Percentiles rank a stretch among this genome's conserved stretches.
phyloP scores from a whole-genome alignment of 1,284 basidiomycete genomes.

The Fomitopsis betulina region DNA sequence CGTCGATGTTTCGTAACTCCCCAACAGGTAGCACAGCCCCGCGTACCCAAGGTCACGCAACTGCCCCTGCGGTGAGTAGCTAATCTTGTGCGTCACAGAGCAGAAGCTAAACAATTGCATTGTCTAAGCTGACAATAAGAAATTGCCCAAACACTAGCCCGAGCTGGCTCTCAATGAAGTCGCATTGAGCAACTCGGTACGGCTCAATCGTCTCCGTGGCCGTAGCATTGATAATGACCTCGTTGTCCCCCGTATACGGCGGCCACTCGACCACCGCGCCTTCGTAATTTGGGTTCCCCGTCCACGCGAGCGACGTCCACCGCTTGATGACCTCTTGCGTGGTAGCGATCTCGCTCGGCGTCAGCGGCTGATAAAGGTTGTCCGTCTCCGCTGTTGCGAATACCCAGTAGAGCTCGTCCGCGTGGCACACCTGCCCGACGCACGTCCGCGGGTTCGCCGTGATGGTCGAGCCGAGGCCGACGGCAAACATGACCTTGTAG shows the following conservation, averaged over 20 bases:
- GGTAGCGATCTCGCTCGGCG: constrained; percentile 7
- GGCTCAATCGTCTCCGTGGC: constrained; percentile 8
- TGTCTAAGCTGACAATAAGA: background rate
- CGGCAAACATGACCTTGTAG: constrained; percentile 12
- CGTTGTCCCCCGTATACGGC: constrained; percentile 11
- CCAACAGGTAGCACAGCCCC: no score
- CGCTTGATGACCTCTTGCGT: constrained; percentile 12
- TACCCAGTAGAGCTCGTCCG: constrained; percentile 14
- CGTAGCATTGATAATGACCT: constrained; percentile 9
- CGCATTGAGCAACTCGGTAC: constrained; percentile 12
- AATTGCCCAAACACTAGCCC: constrained; percentile 9
- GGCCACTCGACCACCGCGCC: constrained; percentile 11
- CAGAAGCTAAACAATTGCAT: background rate
- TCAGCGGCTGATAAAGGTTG: constrained; percentile 12
- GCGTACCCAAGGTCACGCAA: no score
- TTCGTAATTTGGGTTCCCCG: constrained; percentile 12
- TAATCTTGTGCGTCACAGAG: no score
- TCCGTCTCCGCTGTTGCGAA: constrained; percentile 14
- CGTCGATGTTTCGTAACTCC: no score
- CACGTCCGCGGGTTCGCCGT: constrained; percentile 13
- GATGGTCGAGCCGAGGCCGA: constrained; percentile 11
- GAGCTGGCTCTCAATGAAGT: constrained; percentile 7
- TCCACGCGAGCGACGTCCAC: constrained; percentile 13
- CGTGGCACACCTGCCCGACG: constrained; percentile 13
- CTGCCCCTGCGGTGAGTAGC: no score